These are phyloP conservation scores for Tylopilus felleus DNA, from an alignment of 768 basidiomycete genomes.

Conservation along the genomic window DNA sequence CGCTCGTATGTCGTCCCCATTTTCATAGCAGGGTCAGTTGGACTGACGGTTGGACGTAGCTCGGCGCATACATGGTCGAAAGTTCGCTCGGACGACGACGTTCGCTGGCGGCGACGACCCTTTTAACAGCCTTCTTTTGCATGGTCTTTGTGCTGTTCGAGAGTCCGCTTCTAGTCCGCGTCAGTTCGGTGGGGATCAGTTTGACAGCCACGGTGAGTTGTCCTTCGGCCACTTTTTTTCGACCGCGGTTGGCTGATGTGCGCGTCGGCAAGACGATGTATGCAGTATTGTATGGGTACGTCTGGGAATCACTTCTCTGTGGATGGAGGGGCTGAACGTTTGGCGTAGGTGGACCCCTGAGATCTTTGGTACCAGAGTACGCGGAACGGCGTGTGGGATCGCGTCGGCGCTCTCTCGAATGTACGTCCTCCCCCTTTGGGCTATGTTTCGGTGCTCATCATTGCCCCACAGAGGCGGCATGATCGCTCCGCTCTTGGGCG, in stretches of 20 bases:
- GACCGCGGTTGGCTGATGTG: neutral
- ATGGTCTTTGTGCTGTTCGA: constrained; percentile 61
- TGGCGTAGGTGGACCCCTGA: constrained; percentile 70
- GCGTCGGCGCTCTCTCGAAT: constrained; percentile 84
- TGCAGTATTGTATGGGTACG: constrained; percentile 74
- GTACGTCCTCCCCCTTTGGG: constrained; percentile 38
- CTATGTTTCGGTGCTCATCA: neutral
- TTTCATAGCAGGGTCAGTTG: neutral
- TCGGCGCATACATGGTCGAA: constrained; percentile 86
- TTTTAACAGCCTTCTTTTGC: constrained; percentile 74
- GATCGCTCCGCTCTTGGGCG: constrained; percentile 81
- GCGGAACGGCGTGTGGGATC: constrained; percentile 86
- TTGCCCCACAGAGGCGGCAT: constrained; percentile 66
- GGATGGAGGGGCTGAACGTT: neutral
- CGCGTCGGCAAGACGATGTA: constrained; percentile 61
- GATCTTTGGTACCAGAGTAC: constrained; percentile 80
- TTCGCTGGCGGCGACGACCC: constrained; percentile 73
- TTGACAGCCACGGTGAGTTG: constrained; percentile 57
- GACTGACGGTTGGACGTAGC: constrained; percentile 35
- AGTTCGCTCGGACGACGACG: constrained; percentile 61
- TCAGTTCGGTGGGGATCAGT: constrained; percentile 73
- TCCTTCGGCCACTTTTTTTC: neutral
- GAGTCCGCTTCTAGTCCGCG: constrained; percentile 54
- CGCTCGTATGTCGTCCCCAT: constrained; percentile 53
- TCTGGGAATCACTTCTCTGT: too few species aligned